Conservation (phyloP, 1,139 yeast species). For the Saccharomycopsis phalli region DNA sequence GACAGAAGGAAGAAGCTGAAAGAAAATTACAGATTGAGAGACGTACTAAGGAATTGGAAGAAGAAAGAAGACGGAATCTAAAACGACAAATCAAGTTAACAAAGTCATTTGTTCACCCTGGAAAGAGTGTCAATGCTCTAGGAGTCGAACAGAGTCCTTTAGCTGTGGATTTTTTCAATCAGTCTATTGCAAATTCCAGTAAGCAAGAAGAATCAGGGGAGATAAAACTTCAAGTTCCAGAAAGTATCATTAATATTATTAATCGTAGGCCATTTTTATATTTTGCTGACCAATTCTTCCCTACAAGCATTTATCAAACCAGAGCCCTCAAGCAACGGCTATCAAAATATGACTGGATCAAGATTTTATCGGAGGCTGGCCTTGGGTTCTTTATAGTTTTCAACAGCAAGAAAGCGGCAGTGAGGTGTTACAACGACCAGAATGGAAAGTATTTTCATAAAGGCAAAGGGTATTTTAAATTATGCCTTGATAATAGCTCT, state of each 20-base stretch:
- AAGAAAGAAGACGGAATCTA: slow-evolving; percentile 4
- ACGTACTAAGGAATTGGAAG: slow-evolving; percentile 9
- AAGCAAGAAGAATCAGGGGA: not conserved
- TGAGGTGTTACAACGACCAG: slow-evolving; percentile 54
- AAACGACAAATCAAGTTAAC: slow-evolving; percentile 1
- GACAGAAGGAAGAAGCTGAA: slow-evolving; percentile 19
- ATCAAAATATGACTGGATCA: slow-evolving; percentile 47
- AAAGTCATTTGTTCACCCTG: not conserved
- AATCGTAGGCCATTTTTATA: slow-evolving; percentile 48
- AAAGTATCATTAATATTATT: slow-evolving; percentile 38
- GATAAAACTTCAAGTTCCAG: slow-evolving; percentile 31
- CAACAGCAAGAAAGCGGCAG: slow-evolving; percentile 54
- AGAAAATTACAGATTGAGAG: slow-evolving; percentile 21
- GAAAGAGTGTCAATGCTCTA: not conserved
- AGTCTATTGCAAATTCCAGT: not conserved
- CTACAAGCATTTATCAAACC: slow-evolving; percentile 29
- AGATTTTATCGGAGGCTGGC: slow-evolving; percentile 47
- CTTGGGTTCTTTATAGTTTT: slow-evolving; percentile 68
- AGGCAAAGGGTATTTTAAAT: slow-evolving; percentile 18
- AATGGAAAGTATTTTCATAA: slow-evolving; percentile 46
- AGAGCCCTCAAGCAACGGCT: slow-evolving; percentile 12
- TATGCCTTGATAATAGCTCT: slow-evolving; percentile 14
- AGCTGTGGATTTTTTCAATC: not conserved
- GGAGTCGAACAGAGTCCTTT: not conserved
- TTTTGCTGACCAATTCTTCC: slow-evolving; percentile 34